Evolutionary conservation across 1,284 basidiomycete species (phyloP).

Genomic region (Ceratobasidium sp.): DNA sequence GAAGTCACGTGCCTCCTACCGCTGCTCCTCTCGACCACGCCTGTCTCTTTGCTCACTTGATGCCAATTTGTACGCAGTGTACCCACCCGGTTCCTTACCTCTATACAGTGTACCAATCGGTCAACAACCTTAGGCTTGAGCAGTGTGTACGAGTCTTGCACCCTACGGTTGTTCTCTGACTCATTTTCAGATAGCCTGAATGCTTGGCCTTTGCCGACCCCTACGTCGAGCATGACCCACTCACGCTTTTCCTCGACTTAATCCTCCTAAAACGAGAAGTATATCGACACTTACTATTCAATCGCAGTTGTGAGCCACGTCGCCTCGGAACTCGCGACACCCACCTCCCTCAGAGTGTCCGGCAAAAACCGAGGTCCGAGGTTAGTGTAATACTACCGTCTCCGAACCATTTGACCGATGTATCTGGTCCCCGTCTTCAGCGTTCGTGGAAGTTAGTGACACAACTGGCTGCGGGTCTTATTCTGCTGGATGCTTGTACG

Average conservation of each 20-base stretch:
- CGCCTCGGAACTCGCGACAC: constrained; percentile 1
- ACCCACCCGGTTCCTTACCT: constrained; percentile 75
- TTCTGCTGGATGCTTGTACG: constrained; percentile 32
- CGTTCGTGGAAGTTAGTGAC: constrained; percentile 18
- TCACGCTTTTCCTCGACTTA: constrained; percentile 85
- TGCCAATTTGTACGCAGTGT: constrained; percentile 89
- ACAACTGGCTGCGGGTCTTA: constrained; percentile 5
- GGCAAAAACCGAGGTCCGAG: background rate
- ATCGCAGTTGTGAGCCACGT: constrained; percentile 68
- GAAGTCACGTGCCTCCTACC: no score
- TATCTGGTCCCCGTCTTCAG: background rate
- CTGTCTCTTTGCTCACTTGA: constrained; percentile 53
- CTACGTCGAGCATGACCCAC: constrained; percentile 87
- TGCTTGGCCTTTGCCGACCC: constrained; percentile 87
- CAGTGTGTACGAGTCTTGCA: constrained; percentile 70
- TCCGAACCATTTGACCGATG: background rate
- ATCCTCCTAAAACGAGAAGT: constrained; percentile 89
- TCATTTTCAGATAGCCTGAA: constrained; percentile 61
- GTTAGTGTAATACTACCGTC: background rate
- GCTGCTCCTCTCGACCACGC: background rate
- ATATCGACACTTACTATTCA: constrained; percentile 91
- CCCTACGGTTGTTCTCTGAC: constrained; percentile 2
- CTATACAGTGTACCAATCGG: constrained; percentile 89
- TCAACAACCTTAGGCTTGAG: constrained; percentile 83
- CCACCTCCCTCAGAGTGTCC: background rate